These are phyloP conservation scores for Schizothecium vesticola DNA, from an alignment of 495 filamentous ascomycete species.

Conservation along the genomic window DNA sequence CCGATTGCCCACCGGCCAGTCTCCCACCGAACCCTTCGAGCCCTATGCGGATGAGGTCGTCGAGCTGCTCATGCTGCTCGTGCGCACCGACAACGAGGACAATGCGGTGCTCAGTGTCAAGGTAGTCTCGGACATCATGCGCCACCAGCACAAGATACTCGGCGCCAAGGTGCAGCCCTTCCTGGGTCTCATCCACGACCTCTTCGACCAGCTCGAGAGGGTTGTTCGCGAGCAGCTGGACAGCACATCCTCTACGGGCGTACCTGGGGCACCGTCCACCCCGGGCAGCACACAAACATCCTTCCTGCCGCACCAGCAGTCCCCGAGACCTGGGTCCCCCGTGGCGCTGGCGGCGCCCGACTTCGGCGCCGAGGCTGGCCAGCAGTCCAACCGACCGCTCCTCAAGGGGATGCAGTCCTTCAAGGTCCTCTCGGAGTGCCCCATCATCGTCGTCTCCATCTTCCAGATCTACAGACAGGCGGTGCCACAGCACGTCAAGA, in stretches of 20 bases:
- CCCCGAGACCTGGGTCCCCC: conserved; percentile 83
- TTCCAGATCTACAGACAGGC: conserved; percentile 84
- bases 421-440: conserved; percentile 95
- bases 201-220: conserved; percentile 90
- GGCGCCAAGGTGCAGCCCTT: conserved; percentile 79
- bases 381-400: conserved; percentile 73
- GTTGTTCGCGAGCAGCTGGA: conserved; percentile 93
- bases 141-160: conserved; percentile 81
- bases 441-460: conserved; percentile 97
- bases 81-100: conserved; percentile 91
- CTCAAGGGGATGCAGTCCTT: conserved; percentile 96
- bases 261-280: conserved; percentile 63
- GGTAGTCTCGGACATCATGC: conserved; percentile 91
- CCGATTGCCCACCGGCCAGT: conserved; percentile 66
- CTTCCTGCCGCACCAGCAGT: conserved; percentile 57
- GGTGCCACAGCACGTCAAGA: conserved; percentile 79
- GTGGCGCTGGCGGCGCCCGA: conserved; percentile 55
- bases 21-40: conserved; percentile 71
- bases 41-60: conserved; percentile 81
- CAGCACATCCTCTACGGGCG: conserved; percentile 51
- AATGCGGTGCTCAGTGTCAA: conserved; percentile 98
- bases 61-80: conserved; percentile 80
- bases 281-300: conserved; percentile 66
- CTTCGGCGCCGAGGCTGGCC: conserved; percentile 61
- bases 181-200: conserved; percentile 84